Evolutionary conservation across 768 basidiomycete genomes (phyloP).

Genomic region (Podaxis sp.): DNA sequence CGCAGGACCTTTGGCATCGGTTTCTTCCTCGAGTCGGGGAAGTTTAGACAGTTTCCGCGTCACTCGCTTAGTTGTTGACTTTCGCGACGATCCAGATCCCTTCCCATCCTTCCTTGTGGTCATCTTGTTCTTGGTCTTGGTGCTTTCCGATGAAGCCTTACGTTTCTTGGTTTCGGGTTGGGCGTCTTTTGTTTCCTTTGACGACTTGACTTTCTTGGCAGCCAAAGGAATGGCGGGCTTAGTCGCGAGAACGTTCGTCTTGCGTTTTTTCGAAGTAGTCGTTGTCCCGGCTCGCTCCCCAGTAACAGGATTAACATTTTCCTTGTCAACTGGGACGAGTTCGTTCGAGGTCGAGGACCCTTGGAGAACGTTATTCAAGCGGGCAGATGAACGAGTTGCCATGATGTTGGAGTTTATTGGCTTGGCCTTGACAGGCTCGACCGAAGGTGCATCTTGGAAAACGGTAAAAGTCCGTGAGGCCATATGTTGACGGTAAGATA

Average conservation of each 20-base stretch:
- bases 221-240: slow-evolving; percentile 38
- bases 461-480: slow-evolving; percentile 58
- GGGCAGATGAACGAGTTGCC: slow-evolving; percentile 26
- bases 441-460: slow-evolving; percentile 49
- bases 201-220: slow-evolving; percentile 41
- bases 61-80: slow-evolving; percentile 28
- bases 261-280: slow-evolving; percentile 53
- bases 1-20: slow-evolving; percentile 26
- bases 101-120: slow-evolving; percentile 31
- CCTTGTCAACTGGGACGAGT: slow-evolving; percentile 55
- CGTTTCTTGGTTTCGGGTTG: slow-evolving; percentile 57
- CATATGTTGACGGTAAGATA: slow-evolving; percentile 40
- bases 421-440: slow-evolving; percentile 27
- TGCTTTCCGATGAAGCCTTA: slow-evolving; percentile 36
- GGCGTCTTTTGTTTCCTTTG: slow-evolving; percentile 26
- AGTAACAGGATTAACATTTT: slow-evolving; percentile 74
- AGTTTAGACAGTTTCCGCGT: slow-evolving; percentile 15
- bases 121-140: slow-evolving; percentile 20
- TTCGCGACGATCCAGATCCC: slow-evolving; percentile 26
- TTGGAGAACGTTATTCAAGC: slow-evolving; percentile 18
- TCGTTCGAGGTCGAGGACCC: slow-evolving; percentile 30
- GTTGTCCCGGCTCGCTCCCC: slow-evolving; percentile 51
- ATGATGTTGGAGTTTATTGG: slow-evolving; percentile 23
- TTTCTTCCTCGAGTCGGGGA: slow-evolving; percentile 46
- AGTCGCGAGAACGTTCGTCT: slow-evolving; percentile 52